A percentile compares a stretch with the other conserved stretches of the same genome.
phyloP scores from a whole-genome alignment of 108 stramenopile genomes.

The Epithemia pelagica region DNA sequence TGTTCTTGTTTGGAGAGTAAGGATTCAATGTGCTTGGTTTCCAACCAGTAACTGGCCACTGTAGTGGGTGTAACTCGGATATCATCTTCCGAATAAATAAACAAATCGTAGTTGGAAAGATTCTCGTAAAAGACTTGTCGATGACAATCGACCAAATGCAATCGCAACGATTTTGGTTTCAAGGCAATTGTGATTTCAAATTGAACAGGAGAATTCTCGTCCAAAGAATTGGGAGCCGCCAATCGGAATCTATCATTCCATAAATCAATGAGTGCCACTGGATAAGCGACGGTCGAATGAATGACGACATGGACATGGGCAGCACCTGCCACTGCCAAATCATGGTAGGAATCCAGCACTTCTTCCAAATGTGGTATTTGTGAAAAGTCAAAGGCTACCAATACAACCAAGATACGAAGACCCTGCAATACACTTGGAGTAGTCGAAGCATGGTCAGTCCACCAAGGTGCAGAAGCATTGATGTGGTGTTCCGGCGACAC shows the following conservation, averaged over 20 bases:
- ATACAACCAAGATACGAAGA: slow-evolving; percentile 38
- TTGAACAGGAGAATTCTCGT: slow-evolving; percentile 4
- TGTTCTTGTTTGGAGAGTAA: slow-evolving; percentile 30
- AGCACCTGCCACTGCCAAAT: slow-evolving; percentile 66
- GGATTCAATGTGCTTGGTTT: slow-evolving; percentile 51
- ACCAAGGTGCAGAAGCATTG: background rate
- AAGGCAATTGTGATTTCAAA: slow-evolving; percentile 54
- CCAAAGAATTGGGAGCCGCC: slow-evolving; percentile 23
- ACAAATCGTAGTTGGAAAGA: slow-evolving; percentile 69
- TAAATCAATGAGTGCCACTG: slow-evolving; percentile 64
- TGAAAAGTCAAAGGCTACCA: slow-evolving; percentile 72
- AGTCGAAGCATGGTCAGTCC: background rate
- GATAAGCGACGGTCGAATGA: slow-evolving; percentile 63
- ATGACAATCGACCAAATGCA: slow-evolving; percentile 82
- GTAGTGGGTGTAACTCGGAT: slow-evolving; percentile 73
- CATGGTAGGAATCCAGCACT: slow-evolving; percentile 70
- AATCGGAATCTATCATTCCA: slow-evolving; percentile 51
- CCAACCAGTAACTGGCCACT: slow-evolving; percentile 65
- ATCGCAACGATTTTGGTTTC: slow-evolving; percentile 39
- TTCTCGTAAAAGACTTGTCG: slow-evolving; percentile 69
- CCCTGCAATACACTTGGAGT: slow-evolving; percentile 21
- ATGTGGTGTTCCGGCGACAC: too few species aligned
- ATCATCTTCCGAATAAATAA: slow-evolving; percentile 85
- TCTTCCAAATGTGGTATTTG: slow-evolving; percentile 79
- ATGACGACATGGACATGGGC: slow-evolving; percentile 64